These are phyloP conservation scores for Amaranthus tricolor DNA, from an alignment of 179 eudicot species.

Conservation along the genomic window DNA sequence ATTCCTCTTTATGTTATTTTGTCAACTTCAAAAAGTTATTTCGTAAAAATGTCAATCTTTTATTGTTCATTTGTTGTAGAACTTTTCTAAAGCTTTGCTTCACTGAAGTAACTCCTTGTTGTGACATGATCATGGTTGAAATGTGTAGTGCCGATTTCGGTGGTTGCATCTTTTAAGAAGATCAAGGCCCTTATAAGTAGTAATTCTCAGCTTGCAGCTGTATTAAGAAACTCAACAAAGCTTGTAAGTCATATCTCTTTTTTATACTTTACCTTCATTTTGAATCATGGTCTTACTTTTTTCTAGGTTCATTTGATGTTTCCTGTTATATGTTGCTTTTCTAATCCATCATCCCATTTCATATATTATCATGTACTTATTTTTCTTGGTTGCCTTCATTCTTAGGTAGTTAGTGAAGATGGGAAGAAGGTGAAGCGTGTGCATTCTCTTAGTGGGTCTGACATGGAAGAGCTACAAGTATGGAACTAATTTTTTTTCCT, in stretches of 20 bases:
- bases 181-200: slow-evolving; percentile 69
- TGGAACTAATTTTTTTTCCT: slow-evolving; percentile 18
- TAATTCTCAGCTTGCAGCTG: slow-evolving; percentile 75
- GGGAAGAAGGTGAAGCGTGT: slow-evolving; percentile 87
- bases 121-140: slow-evolving; percentile 16
- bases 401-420: slow-evolving; percentile 91
- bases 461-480: slow-evolving; percentile 96
- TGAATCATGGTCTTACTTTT: neutral
- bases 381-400: slow-evolving; percentile 14
- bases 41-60: neutral
- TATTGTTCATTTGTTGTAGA: neutral
- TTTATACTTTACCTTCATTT: neutral
- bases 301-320: neutral
- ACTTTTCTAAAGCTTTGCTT: slow-evolving; percentile 6
- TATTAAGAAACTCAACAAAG: slow-evolving; percentile 71
- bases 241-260: slow-evolving; percentile 48
- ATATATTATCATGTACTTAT: neutral
- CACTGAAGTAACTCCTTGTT: neutral
- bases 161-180: slow-evolving; percentile 94
- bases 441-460: slow-evolving; percentile 61
- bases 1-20: neutral
- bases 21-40: neutral
- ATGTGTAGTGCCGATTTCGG: slow-evolving; percentile 75
- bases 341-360: slow-evolving; percentile 7
- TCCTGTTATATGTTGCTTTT: neutral